These are phyloP conservation scores for Clonostachys sp. DNA, from an alignment of 2,329 filamentous ascomycete species.

Conservation along the genomic window DNA sequence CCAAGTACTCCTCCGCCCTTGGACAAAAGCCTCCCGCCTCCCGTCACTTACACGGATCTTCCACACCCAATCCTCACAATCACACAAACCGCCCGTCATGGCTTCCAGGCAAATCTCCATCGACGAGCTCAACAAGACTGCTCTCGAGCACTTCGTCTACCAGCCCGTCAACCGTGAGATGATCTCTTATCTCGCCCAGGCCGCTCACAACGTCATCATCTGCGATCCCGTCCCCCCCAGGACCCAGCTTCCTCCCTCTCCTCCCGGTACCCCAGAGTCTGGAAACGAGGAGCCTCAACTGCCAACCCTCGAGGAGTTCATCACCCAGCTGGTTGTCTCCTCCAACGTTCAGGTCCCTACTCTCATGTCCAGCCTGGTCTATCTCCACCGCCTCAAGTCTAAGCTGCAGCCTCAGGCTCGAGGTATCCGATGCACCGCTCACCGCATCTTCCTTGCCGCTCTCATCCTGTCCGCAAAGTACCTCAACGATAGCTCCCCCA, in stretches of 20 bases:
- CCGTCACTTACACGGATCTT: constrained; percentile 1
- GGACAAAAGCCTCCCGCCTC: neutral
- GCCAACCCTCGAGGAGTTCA: constrained; percentile 85
- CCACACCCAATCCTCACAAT: neutral
- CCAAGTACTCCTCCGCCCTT: too few species aligned
- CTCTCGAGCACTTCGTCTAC: constrained; percentile 78
- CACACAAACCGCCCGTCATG: constrained; percentile 37
- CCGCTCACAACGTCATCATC: constrained; percentile 73
- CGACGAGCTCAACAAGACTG: constrained; percentile 63
- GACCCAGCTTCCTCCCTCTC: constrained; percentile 36
- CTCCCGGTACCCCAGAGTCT: constrained; percentile 42
- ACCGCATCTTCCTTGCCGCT: constrained; percentile 92
- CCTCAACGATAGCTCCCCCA: constrained; percentile 95
- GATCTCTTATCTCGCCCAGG: constrained; percentile 71
- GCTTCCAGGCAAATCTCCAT: constrained; percentile 40
- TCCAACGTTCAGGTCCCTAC: constrained; percentile 97
- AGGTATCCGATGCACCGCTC: constrained; percentile 92
- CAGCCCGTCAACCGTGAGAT: constrained; percentile 70
- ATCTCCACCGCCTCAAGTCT: constrained; percentile 78
- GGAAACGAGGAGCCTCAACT: constrained; percentile 50
- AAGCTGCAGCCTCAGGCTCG: constrained; percentile 91
- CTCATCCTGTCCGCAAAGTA: constrained; percentile 92
- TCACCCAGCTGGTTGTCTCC: constrained; percentile 81
- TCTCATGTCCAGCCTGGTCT: constrained; percentile 94
- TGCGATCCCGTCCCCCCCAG: constrained; percentile 57